A percentile compares a stretch with the other conserved stretches of the same genome.
These are phyloP conservation scores for Rhizopus stolonifer DNA, from an alignment of 371 early-diverging fungal genomes.

Conservation along the genomic window DNA sequence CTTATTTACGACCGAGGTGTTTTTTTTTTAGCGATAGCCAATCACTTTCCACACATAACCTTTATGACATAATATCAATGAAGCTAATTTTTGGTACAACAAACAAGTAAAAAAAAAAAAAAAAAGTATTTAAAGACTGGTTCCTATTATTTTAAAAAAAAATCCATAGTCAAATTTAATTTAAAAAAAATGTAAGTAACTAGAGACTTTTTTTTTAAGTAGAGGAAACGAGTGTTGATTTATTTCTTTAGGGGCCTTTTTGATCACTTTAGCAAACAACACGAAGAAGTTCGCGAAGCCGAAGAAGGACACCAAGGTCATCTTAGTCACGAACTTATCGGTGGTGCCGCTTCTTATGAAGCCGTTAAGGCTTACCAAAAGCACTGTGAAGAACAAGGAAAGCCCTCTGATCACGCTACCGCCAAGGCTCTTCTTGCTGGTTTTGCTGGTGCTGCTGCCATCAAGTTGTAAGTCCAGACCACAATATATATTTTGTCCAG, in stretches of 20 bases:
- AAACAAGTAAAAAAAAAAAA: background rate
- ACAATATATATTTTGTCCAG: no score
- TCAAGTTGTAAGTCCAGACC: constrained; percentile 30
- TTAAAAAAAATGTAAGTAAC: background rate
- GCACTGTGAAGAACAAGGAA: constrained; percentile 46
- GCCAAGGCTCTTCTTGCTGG: constrained; percentile 57
- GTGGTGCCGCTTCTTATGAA: constrained; percentile 50
- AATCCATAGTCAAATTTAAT: no score
- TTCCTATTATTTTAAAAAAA: background rate
- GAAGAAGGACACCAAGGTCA: constrained; percentile 38
- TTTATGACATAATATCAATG: background rate
- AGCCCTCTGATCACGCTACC: constrained; percentile 44
- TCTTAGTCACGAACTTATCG: constrained; percentile 54
- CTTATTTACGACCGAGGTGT: background rate
- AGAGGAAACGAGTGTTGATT: background rate
- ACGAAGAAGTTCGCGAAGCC: constrained; percentile 25
- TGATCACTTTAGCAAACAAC: constrained; percentile 29
- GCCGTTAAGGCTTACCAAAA: constrained; percentile 50
- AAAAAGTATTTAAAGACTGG: background rate
- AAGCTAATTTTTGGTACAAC: background rate
- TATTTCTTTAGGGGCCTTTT: constrained; percentile 37
- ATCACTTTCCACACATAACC: background rate
- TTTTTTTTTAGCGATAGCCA: background rate
- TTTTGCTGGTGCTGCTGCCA: constrained; percentile 49
- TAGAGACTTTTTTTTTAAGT: no score